These are phyloP conservation scores for Backusella macrospora DNA, from an alignment of 192 early-diverging fungal genomes.

Conservation along the genomic window DNA sequence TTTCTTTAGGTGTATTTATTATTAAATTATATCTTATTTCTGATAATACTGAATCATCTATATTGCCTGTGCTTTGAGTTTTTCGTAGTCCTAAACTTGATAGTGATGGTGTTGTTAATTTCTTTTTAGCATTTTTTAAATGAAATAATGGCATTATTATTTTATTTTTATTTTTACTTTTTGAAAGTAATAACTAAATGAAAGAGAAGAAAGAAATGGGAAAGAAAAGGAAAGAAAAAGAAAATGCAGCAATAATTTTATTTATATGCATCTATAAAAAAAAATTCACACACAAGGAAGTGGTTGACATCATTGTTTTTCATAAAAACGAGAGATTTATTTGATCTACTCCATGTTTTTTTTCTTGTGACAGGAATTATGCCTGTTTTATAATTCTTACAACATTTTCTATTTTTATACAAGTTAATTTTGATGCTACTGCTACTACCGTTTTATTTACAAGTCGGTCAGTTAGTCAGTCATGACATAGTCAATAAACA, in stretches of 20 bases:
- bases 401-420: too few species aligned
- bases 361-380: too few species aligned
- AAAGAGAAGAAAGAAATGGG: background rate
- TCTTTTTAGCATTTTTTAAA: constrained; percentile 18
- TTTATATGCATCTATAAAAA: background rate
- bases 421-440: too few species aligned
- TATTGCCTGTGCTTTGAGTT: constrained; percentile 9
- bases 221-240: constrained; percentile 7
- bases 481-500: too few species aligned
- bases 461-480: too few species aligned
- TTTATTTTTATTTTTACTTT: background rate
- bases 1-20: background rate
- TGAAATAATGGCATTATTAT: constrained; percentile 15
- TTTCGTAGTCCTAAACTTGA: background rate
- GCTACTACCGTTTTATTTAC: too few species aligned
- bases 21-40: background rate
- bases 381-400: too few species aligned
- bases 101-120: background rate
- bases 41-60: constrained; percentile 1
- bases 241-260: background rate
- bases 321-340: too few species aligned
- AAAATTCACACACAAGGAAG: constrained; percentile 14
- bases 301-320: constrained; percentile 1
- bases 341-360: too few species aligned
- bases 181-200: background rate